A percentile compares a stretch with the other conserved stretches of the same genome.
phyloP scores from a whole-genome alignment of 2,329 filamentous ascomycete species.

The Mycosphaerella arachidis region DNA sequence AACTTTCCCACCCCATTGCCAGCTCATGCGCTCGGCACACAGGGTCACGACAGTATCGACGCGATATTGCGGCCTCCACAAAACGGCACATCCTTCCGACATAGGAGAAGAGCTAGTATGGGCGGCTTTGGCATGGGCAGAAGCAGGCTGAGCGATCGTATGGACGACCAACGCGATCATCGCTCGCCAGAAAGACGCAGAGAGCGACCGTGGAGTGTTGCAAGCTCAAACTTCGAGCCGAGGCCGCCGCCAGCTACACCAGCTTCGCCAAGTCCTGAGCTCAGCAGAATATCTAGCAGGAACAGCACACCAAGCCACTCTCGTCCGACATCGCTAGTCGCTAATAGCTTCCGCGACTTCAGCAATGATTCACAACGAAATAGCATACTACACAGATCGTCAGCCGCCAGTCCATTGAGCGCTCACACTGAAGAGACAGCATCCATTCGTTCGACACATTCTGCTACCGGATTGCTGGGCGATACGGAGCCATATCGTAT shows the following conservation, averaged over 20 bases:
- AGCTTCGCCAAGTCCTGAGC: slow-evolving; percentile 51
- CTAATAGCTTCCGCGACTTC: slow-evolving; percentile 31
- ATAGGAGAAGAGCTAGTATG: slow-evolving; percentile 52
- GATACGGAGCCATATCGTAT: slow-evolving; percentile 24
- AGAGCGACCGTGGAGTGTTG: slow-evolving; percentile 34
- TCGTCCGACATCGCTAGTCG: slow-evolving; percentile 30
- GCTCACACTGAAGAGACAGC: slow-evolving; percentile 32
- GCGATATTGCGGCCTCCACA: slow-evolving; percentile 51
- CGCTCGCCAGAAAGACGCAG: slow-evolving; percentile 42
- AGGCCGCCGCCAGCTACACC: slow-evolving; percentile 61
- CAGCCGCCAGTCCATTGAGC: slow-evolving; percentile 28
- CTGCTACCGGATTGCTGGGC: slow-evolving; percentile 29
- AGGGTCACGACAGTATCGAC: slow-evolving; percentile 45
- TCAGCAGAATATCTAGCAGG: slow-evolving; percentile 45
- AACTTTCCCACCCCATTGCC: slow-evolving; percentile 41
- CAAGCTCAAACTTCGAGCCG: slow-evolving; percentile 40
- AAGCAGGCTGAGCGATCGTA: slow-evolving; percentile 30
- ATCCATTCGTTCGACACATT: slow-evolving; percentile 31
- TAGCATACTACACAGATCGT: slow-evolving; percentile 27
- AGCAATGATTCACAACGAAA: slow-evolving; percentile 28
- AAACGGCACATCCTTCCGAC: slow-evolving; percentile 51
- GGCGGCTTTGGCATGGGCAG: slow-evolving; percentile 42
- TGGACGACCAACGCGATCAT: slow-evolving; percentile 51
- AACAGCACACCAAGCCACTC: slow-evolving; percentile 32
- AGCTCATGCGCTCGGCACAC: slow-evolving; percentile 28